Evolutionary conservation across 2,329 filamentous ascomycete genomes (phyloP), one percentile per base, ranked within the genome.

Genomic region (Xylaria sp.): DNA sequence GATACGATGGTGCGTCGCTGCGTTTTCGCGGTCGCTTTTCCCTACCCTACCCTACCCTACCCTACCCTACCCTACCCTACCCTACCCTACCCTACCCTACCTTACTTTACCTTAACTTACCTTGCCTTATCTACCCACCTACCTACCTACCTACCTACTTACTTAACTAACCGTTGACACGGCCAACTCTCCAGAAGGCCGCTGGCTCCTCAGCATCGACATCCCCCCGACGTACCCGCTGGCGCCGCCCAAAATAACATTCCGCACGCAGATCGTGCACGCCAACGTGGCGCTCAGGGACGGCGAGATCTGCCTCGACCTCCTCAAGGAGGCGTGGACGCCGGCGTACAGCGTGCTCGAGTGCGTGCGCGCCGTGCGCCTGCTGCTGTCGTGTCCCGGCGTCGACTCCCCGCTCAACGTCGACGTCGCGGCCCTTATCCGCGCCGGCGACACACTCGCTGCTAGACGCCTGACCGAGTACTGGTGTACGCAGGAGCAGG

Each of bases 221-320:
- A 87, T 98, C 75, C 94, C 96, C 0, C 73, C 87, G 0, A 88
- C 87, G 48, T 98, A 99, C 81, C 96, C 96, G 2, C 86, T 92
- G 66, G 81, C 87, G 0, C 91, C 96, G 1, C 96, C 96, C 0
- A 86, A 84, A 48, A 91, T 99, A 73, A 85, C 82, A 66, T 99
- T 99, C 83, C 83, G 86, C n/a, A 99, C 94, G 42, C 89, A 90
- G 70, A 89, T 97, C 73, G 92, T 93, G 76, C 94, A 97, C 83
- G 90, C 94, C 57, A 98, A 98, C 81, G 89, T 89, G 37, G 84
- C 84, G 61, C 84, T 87, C 71, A 75, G 86, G 74, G 94, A 89
- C 2, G 96, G 96, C 74, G 94, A 98, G 81, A 96, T 99, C 78
- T 99, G 96, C 80, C 88, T 98, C 32, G 96, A 98, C 78, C 86